These are phyloP conservation scores for Macrophomina phaseolina DNA, from an alignment of 2,329 filamentous ascomycete genomes.

Conservation along the genomic window DNA sequence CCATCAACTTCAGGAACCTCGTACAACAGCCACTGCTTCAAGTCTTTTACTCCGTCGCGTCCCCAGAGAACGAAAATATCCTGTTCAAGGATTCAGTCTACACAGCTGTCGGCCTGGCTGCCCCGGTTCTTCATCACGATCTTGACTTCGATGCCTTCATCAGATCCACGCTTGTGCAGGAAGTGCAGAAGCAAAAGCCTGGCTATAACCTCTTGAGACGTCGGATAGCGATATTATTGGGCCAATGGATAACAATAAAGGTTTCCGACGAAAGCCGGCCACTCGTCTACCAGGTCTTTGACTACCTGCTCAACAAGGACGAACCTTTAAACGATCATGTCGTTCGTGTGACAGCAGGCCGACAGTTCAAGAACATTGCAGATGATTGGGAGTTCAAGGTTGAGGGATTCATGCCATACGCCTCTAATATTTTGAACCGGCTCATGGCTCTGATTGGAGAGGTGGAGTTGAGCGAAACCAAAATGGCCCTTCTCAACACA, in stretches of 20 bases:
- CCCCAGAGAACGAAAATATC: slow-evolving; percentile 69
- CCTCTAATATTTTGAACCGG: slow-evolving; percentile 72
- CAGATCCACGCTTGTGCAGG: slow-evolving; percentile 73
- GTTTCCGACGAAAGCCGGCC: slow-evolving; percentile 70
- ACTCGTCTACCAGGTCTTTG: slow-evolving; percentile 85
- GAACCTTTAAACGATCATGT: slow-evolving; percentile 88
- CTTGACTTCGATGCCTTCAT: slow-evolving; percentile 88
- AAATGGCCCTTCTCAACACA: slow-evolving; percentile 87
- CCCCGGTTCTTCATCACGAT: slow-evolving; percentile 72
- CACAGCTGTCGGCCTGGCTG: slow-evolving; percentile 86
- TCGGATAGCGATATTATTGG: slow-evolving; percentile 85
- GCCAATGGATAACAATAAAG: slow-evolving; percentile 86
- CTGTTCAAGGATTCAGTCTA: slow-evolving; percentile 94
- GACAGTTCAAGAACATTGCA: slow-evolving; percentile 79
- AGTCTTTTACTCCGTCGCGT: slow-evolving; percentile 81
- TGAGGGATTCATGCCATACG: slow-evolving; percentile 77
- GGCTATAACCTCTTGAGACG: slow-evolving; percentile 84
- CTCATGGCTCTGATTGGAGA: slow-evolving; percentile 80
- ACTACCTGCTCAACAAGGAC: slow-evolving; percentile 78
- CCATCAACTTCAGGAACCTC: slow-evolving; percentile 85
- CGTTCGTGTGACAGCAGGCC: slow-evolving; percentile 86
- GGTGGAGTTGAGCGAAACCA: slow-evolving; percentile 83
- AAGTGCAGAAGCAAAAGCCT: slow-evolving; percentile 72
- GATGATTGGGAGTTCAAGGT: slow-evolving; percentile 84
- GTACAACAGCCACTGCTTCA: slow-evolving; percentile 73